Conservation (phyloP, 306 rosid species). For the Cicer yamashitae region DNA sequence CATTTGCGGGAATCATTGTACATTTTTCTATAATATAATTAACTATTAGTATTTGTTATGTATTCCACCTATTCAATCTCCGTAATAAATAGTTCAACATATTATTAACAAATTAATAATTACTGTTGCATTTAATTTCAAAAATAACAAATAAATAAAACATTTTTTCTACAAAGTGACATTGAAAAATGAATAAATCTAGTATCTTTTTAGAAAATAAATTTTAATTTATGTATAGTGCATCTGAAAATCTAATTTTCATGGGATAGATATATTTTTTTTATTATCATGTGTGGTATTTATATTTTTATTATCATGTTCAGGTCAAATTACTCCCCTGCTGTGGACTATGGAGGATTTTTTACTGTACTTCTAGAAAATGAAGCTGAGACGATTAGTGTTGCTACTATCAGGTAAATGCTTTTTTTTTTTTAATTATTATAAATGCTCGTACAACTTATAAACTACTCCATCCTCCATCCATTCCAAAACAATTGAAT, state of each 20-base stretch:
- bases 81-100: no score
- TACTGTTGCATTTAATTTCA: no score
- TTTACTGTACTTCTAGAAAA: conserved; percentile 78
- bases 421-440: conserved; percentile 8
- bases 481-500: no score
- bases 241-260: background rate
- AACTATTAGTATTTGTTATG: no score
- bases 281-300: background rate
- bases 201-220: no score
- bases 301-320: conserved; percentile 33
- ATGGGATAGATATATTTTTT: background rate
- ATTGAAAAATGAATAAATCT: no score
- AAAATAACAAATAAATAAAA: no score
- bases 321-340: conserved; percentile 80
- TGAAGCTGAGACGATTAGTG: conserved; percentile 66
- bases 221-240: background rate
- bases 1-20: no score
- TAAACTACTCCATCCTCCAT: background rate
- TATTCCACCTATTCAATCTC: no score
- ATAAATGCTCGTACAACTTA: background rate
- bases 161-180: no score
- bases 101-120: no score
- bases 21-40: no score
- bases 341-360: conserved; percentile 74
- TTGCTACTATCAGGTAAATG: conserved; percentile 80